Evolutionary conservation across 1,139 yeast genomes (phyloP).

Genomic region (Yamadazyma jaroonii): DNA sequence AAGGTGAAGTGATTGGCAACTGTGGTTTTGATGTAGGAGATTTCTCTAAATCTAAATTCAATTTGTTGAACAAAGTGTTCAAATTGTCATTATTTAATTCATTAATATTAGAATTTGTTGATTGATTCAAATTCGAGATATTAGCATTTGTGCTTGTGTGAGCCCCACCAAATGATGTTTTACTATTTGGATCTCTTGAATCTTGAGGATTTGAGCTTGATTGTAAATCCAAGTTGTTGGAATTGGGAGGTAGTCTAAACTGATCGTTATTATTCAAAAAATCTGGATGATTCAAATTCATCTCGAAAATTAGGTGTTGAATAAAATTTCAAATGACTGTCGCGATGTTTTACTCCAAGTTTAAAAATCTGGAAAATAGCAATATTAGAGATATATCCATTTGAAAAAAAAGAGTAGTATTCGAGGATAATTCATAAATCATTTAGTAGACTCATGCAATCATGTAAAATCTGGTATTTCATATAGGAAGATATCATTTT

Average conservation of each 20-base stretch:
- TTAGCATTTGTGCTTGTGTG: not conserved
- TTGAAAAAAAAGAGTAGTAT: not conserved
- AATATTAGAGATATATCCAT: not conserved
- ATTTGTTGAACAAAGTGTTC: conserved; percentile 22
- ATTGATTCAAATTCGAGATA: not conserved
- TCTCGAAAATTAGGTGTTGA: conserved; percentile 8
- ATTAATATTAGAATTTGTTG: not conserved
- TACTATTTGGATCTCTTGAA: not conserved
- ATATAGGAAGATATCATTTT: no score
- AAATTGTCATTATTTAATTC: conserved; percentile 2
- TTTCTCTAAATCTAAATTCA: conserved; percentile 21
- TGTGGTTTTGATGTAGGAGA: conserved; percentile 8
- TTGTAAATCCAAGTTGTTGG: conserved; percentile 4
- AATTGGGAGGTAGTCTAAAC: conserved; percentile 14
- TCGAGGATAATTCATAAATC: no score
- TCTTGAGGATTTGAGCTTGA: not conserved
- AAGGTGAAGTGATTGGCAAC: conserved; percentile 14
- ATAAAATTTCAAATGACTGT: conserved; percentile 4
- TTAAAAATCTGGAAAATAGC: no score
- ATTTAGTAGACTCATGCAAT: no score
- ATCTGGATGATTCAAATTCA: conserved; percentile 40
- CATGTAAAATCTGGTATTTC: no score
- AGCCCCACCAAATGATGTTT: not conserved
- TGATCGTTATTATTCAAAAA: conserved; percentile 21
- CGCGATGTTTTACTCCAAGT: conserved; percentile 2